Evolutionary conservation across 768 basidiomycete species (phyloP).

Genomic region (Leucocoprinus birnbaumii): DNA sequence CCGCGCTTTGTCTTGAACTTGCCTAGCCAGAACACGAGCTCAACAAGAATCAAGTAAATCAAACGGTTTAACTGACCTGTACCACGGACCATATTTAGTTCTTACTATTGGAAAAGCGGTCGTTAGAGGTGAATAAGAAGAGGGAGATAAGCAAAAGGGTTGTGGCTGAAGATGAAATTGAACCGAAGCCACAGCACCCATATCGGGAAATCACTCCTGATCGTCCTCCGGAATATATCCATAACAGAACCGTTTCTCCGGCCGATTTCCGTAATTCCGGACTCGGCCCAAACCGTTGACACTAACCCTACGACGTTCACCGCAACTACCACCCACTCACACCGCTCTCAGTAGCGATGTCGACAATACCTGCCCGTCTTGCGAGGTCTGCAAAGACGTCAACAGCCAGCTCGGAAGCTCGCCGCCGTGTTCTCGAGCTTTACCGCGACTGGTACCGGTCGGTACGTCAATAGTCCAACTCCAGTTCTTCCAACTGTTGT

Average conservation of each 20-base stretch:
- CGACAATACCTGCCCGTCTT: conserved; percentile 87
- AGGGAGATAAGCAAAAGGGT: conserved; percentile 10
- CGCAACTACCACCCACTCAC: conserved; percentile 10
- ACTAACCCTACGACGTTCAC: neutral
- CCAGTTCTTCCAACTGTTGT: neutral
- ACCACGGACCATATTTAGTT: conserved; percentile 45
- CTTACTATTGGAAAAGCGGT: conserved; percentile 3
- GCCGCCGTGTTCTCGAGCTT: conserved; percentile 65
- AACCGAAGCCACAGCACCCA: neutral
- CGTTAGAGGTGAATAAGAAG: conserved; percentile 1
- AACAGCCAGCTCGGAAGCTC: conserved; percentile 52
- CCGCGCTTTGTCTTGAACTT: conserved; percentile 88
- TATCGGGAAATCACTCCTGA: neutral
- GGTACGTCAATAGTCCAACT: conserved; percentile 44
- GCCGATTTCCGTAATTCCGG: neutral
- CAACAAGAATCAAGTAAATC: neutral
- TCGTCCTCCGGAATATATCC: too few species aligned
- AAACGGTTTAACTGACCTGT: conserved; percentile 30
- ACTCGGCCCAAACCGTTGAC: conserved; percentile 14
- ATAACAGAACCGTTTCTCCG: neutral
- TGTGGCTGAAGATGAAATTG: conserved; percentile 12
- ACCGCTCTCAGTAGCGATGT: conserved; percentile 27
- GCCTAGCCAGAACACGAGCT: conserved; percentile 36
- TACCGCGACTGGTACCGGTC: conserved; percentile 95
- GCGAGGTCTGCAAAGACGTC: conserved; percentile 70